These are phyloP conservation scores for Eimeria brunetti DNA, from an alignment of 169 alveolate species.

Conservation along the genomic window DNA sequence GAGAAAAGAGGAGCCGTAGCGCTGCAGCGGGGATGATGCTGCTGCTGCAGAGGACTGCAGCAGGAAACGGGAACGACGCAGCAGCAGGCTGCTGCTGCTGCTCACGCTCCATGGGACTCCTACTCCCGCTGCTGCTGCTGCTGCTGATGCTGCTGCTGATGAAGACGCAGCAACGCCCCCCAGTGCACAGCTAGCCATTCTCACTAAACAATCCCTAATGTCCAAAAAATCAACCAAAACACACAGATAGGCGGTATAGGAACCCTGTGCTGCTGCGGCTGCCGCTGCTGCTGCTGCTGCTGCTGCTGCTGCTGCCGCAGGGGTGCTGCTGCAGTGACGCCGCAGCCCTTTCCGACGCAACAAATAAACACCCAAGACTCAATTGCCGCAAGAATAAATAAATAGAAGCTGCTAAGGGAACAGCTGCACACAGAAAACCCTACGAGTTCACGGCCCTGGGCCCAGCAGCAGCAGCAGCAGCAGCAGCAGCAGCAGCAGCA, in stretches of 20 bases:
- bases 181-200: neutral
- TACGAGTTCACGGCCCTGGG: no score
- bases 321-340: neutral
- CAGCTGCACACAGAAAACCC: no score
- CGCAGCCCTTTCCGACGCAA: no score
- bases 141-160: neutral
- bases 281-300: constrained; percentile 1
- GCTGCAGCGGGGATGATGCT: no score
- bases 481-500: neutral
- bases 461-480: neutral
- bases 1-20: no score
- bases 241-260: neutral
- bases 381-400: neutral
- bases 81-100: neutral
- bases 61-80: neutral
- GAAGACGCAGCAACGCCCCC: neutral
- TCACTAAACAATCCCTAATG: neutral
- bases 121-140: neutral
- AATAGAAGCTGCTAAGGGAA: neutral
- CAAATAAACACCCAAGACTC: neutral
- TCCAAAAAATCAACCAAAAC: neutral
- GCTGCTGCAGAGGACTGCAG: neutral
- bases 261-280: constrained; percentile 4
- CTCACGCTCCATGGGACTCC: neutral
- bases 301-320: constrained; percentile 24